Base-by-base conservation (phyloP, 164 flowering plant genomes). In the Euptelea pleiosperma region DNA sequence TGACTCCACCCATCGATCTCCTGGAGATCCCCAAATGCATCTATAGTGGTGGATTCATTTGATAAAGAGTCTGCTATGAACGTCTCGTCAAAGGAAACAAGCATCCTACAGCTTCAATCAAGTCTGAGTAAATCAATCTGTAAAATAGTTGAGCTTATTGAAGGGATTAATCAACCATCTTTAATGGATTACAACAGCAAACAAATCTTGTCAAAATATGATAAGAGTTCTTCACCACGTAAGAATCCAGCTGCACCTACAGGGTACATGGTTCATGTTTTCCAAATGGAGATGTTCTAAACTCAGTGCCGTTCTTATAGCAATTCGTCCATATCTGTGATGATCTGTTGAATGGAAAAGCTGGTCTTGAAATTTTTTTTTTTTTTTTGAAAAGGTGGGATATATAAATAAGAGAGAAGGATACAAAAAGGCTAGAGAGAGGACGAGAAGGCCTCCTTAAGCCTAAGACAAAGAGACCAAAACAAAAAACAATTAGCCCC, bases 251-350 rank as follows among this genome's bases (percentile, higher is more conserved):
- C 58, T 60, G 57, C 70, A 41, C 45, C 64, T 22, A 57, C 73
- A 64, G 82, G 76, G 39, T 80, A 77, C 75, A 64, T 46, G 31
- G 77, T 82, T 67, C 87, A 72, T 58, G 81, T 81, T 50, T 81
- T 89, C 52, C 91, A n/a, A 81, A 24, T 85, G 91, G 90, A 81
- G 72, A 71, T 59, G 68, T 40, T 74, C 83, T 60, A 90, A 89
- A 60, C 68, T 89, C 18, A 67, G 51, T 62, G 46, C 65, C 29
- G 69, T 82, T 62, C 62, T n/a, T 82, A 29, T 75, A 62, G 34
- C 57, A 63, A 14, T 77, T 84, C 56, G 52, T 79, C 48, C 56
- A 45, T 42, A 50, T 71, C 16, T 84, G 96, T 56, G 64, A 74
- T 66, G 80, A 70, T 36, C 54, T 84, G 6, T 57, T 81, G 53